Base-by-base conservation (phyloP, 164 flowering plant genomes). In the Vitis labrusca region DNA sequence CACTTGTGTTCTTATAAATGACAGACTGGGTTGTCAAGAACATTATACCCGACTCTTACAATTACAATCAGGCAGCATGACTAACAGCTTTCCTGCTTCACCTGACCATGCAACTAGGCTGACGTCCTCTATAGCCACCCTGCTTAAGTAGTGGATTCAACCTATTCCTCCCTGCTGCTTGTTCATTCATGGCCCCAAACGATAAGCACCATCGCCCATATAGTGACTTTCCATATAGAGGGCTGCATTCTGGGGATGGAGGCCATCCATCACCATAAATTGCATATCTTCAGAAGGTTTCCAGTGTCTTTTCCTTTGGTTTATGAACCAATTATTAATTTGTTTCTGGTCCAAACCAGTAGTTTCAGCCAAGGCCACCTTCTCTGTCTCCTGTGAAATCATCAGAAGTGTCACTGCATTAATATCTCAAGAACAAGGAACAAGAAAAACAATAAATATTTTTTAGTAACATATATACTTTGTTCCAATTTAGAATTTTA, bases 301-400 rank as follows among this genome's bases (percentile, higher is more conserved):
- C 99, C 99, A 94, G 68, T 94, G 99, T n/a, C 99, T 77, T 73
- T 94, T 94, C 74, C 98, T 81, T 73, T 94, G 98, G 81, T 94
- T 94, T 58, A 94, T 92, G 79, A 94, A 94, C 98, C 97, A 94
- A 71, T 94, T 94, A 62, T 94, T 94, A 44, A 94, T 94, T 72
- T 94, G 99, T 61, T 94, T 94, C 78, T 91, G 98, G 77, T 94
- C 99, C 70, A 94, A 82, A 16, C 99, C 99, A 8, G 99, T 92
- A 44, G 99, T 82, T 76, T 92, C 98, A 1, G 99, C 99, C 84
- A 94, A 77, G 9, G 94, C 97, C 74, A 92, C 89, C 83, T 94
- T 94, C 86, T 94, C 97, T 0, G 98, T 63, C 76, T 94, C 99
- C 99, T 94, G 81, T 12, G 11, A 9, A 5, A 71, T 17, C 2